Conservation (phyloP, 73 alveolate species). For the Effrenium voratum region DNA sequence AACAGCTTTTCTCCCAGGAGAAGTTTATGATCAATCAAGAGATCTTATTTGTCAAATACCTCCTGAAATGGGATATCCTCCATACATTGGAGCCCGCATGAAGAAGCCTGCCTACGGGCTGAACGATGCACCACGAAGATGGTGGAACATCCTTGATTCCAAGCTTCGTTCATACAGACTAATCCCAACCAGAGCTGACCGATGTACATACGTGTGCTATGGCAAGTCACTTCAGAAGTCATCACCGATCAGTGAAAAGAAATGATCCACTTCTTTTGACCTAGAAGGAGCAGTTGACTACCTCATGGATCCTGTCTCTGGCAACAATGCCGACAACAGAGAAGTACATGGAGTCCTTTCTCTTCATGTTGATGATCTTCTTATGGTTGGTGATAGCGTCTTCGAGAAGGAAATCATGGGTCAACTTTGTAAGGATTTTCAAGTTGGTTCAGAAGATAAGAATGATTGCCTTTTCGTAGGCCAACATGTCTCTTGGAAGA, state of each 20-base stretch:
- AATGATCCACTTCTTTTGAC: not conserved
- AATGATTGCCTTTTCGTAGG: not conserved
- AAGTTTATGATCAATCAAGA: not conserved
- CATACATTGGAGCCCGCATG: not conserved
- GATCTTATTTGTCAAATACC: not conserved
- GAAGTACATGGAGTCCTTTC: not conserved
- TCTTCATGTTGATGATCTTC: constrained; percentile 26
- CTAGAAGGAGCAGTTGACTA: not conserved
- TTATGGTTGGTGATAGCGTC: not conserved
- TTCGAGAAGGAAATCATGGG: not conserved
- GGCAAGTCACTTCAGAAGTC: not conserved
- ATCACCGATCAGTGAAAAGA: not conserved
- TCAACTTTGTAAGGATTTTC: not conserved
- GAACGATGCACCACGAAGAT: constrained; percentile 25
- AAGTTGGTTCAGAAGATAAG: constrained; percentile 24
- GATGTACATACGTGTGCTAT: constrained; percentile 40
- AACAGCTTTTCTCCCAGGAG: constrained; percentile 55
- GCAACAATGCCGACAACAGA: not conserved
- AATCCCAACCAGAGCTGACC: constrained; percentile 43
- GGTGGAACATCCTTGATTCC: constrained; percentile 24
- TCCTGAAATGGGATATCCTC: constrained; percentile 37
- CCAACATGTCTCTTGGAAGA: not conserved
- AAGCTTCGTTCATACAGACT: not conserved
- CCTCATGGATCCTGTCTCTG: constrained; percentile 20
- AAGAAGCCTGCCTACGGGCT: constrained; percentile 9